These are phyloP conservation scores for Desmodesmus armatus DNA, from an alignment of 139 green algal genomes.

Conservation along the genomic window DNA sequence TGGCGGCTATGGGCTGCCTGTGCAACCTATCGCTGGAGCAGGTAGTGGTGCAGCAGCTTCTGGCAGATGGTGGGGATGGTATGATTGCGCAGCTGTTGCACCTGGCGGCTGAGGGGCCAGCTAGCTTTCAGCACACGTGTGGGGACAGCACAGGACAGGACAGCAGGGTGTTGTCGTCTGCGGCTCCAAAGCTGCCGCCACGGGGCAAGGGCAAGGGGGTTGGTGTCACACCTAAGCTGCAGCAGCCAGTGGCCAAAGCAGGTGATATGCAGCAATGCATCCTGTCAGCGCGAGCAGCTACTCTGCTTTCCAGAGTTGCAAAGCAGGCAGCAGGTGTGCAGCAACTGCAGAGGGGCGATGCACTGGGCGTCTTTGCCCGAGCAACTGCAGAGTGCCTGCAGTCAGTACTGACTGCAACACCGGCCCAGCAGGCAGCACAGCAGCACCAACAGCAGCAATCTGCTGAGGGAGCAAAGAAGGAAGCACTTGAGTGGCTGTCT, in stretches of 20 bases:
- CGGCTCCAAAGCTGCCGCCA: background rate
- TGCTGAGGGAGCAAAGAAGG: background rate
- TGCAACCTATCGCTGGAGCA: slow-evolving; percentile 58
- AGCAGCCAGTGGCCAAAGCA: background rate
- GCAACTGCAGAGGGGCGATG: slow-evolving; percentile 29
- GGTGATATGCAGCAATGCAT: background rate
- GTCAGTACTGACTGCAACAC: background rate
- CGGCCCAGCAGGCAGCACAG: background rate
- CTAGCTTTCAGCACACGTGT: background rate
- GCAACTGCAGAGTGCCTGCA: background rate
- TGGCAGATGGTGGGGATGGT: background rate
- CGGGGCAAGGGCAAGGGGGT: background rate
- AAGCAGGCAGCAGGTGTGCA: slow-evolving; percentile 17
- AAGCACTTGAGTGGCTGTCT: slow-evolving; percentile 39
- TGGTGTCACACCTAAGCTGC: too few relatives aligned
- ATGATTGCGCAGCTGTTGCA: background rate
- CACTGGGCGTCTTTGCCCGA: slow-evolving; percentile 11
- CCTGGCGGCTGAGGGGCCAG: background rate
- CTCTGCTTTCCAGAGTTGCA: slow-evolving; percentile 25
- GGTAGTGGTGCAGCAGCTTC: slow-evolving; percentile 39
- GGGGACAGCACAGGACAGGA: background rate
- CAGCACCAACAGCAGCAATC: background rate
- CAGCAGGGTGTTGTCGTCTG: too few relatives aligned
- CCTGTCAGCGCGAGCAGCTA: slow-evolving; percentile 23
- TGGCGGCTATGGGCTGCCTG: slow-evolving; percentile 40